Conservation (phyloP, 2,329 filamentous ascomycete genomes). For the Lomentospora prolificans region DNA sequence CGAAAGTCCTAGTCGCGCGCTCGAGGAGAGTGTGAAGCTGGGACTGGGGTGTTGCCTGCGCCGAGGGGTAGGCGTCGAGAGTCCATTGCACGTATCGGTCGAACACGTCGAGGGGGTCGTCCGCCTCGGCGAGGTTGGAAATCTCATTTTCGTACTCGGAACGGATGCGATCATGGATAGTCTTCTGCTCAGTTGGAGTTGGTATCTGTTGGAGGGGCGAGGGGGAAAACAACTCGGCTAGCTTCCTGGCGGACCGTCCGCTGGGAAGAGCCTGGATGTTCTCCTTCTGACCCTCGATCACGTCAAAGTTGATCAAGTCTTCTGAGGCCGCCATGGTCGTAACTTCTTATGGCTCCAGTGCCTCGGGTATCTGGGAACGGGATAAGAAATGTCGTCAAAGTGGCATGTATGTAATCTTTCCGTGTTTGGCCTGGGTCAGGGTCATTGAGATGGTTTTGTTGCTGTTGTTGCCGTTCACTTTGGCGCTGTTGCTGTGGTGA, state of each 20-base stretch:
- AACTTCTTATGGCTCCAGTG: neutral
- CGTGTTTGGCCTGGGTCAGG: neutral
- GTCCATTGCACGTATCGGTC: conserved; percentile 98
- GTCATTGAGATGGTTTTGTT: neutral
- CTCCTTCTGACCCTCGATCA: conserved; percentile 95
- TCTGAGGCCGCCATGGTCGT: conserved; percentile 35
- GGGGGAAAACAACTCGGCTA: conserved; percentile 72
- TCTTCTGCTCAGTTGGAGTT: conserved; percentile 62
- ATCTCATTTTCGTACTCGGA: conserved; percentile 82
- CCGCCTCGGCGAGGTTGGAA: conserved; percentile 67
- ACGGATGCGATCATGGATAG: conserved; percentile 68
- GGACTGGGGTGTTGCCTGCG: conserved; percentile 85
- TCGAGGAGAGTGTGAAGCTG: conserved; percentile 82
- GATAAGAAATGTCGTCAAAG: neutral
- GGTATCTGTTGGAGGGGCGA: conserved; percentile 45
- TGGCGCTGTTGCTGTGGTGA: neutral
- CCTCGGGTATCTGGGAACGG: conserved; percentile 2
- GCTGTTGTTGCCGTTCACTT: neutral
- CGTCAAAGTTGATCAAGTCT: conserved; percentile 66
- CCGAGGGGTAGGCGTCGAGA: conserved; percentile 85
- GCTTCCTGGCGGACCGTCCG: conserved; percentile 77
- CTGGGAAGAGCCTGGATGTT: conserved; percentile 92
- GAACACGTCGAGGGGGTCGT: conserved; percentile 91
- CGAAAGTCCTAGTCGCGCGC: conserved; percentile 83
- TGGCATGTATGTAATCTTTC: neutral